Conservation (phyloP, 345 rosid genomes). For the Gossypium mustelinum region DNA sequence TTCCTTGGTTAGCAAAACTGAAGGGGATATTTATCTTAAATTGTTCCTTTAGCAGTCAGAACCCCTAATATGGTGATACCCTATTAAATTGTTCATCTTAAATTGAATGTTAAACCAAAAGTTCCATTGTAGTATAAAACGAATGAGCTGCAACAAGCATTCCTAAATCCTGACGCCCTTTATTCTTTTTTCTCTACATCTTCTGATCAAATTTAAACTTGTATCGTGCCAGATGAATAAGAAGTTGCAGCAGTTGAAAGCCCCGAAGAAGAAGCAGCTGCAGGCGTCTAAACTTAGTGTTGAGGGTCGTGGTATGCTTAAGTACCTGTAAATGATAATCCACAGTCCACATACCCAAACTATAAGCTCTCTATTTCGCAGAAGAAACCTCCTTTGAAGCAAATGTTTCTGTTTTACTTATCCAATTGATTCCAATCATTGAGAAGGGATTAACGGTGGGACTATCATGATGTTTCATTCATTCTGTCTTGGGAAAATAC, state of each 20-base stretch:
- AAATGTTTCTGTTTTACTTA: constrained; percentile 6
- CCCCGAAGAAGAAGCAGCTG: constrained; percentile 82
- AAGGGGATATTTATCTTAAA: background rate
- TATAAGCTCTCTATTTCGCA: background rate
- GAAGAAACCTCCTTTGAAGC: background rate
- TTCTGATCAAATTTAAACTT: constrained; percentile 3
- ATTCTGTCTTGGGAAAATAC: background rate
- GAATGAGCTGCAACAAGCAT: background rate
- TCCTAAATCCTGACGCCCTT: background rate
- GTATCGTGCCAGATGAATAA: constrained; percentile 69
- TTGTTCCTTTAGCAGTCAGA: constrained; percentile 7
- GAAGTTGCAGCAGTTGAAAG: constrained; percentile 94
- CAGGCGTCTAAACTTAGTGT: constrained; percentile 92
- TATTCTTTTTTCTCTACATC: background rate
- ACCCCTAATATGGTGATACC: background rate
- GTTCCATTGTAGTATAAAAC: background rate
- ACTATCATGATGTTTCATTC: background rate
- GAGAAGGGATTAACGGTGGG: background rate
- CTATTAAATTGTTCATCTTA: background rate
- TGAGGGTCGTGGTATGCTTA: constrained; percentile 97
- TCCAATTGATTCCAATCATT: background rate
- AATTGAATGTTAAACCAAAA: no score
- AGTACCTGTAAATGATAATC: constrained; percentile 53
- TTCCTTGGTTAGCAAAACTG: background rate
- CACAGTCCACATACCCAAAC: background rate